Evolutionary conservation across 306 rosid genomes (phyloP), one percentile per base, ranked within the genome.

Genomic region (Glycyrrhiza uralensis): DNA sequence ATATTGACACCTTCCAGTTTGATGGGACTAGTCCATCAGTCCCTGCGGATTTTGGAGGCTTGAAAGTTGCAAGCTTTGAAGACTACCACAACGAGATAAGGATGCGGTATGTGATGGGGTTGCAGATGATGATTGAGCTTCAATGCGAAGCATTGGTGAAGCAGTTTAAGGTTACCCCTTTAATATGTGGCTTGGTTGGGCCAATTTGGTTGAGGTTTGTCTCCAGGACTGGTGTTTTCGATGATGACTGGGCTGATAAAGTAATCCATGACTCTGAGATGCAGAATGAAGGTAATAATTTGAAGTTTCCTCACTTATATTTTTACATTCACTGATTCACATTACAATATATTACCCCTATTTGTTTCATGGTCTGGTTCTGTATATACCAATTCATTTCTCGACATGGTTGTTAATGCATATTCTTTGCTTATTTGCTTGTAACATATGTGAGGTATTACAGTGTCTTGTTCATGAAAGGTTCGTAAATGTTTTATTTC

Each of bases 151-250:
- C 83, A 13, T 47, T 93, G 83, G 92, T 87, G 39, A 83, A 86
- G 65, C 90, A 89, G 75, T 90, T 89, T 76, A 86, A 88, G 71
- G 97, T 82, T 36, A 88, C 71, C 36, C 98, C 97, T 39, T 28
- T 89, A 68, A 80, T 93, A 24, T 93, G 98, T 80, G 97, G 97
- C 11, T 76, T 89, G 80, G 82, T 87, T 49, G 96, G 86, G 29
- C 87, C 89, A 5, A 80, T 90, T 66, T 93, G 97, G 98, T 71
- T 90, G 82, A 84, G 97, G 62, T 84, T 87, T 66, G 85, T 93
- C 62, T 87, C 90, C 32, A 39, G 15, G 39, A 85, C 97, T 58
- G 85, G 79, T 54, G 82, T 93, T 58, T 86, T 93, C 1, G 87
- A 82, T 24, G 90, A 87, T 57, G 89, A 54, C 10, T 88, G 92